These are phyloP conservation scores for Ilyonectria sp. DNA, from an alignment of 2,329 filamentous ascomycete genomes.

Conservation along the genomic window DNA sequence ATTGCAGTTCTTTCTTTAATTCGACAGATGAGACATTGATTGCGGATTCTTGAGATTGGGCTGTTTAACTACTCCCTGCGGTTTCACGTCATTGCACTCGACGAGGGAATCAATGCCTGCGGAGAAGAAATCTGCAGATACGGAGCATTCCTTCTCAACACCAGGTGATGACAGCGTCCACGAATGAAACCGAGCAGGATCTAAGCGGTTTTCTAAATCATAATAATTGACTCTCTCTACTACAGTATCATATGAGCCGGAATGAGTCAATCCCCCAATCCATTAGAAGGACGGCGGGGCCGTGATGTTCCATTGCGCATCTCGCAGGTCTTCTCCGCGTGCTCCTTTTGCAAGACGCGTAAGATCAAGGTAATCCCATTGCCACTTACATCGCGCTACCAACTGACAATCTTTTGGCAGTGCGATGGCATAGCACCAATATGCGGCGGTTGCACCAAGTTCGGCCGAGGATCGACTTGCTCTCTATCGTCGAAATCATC, in stretches of 20 bases:
- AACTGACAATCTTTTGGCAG: constrained; percentile 2
- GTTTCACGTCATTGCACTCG: not conserved
- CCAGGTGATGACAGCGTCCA: not conserved
- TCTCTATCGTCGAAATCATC: constrained; percentile 32
- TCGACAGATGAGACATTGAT: not conserved
- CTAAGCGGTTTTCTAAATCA: not conserved
- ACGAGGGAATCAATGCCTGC: not conserved
- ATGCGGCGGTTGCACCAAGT: constrained; percentile 44
- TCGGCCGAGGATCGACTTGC: constrained; percentile 40
- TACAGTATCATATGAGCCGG: not conserved
- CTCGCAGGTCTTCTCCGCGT: constrained; percentile 44
- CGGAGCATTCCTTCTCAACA: not conserved
- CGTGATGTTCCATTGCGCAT: constrained; percentile 26
- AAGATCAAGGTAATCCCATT: constrained; percentile 39
- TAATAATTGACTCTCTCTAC: not conserved
- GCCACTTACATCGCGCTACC: not conserved
- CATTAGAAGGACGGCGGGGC: not conserved
- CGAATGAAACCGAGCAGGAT: not conserved
- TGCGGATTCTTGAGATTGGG: no score
- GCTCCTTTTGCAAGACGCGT: constrained; percentile 43
- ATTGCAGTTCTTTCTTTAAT: not conserved
- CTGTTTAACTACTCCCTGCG: not conserved
- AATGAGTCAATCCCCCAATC: constrained; percentile 18
- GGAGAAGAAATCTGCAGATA: not conserved
- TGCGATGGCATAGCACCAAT: constrained; percentile 40